A percentile compares a stretch with the other conserved stretches of the same genome.
phyloP scores from a whole-genome alignment of 306 rosid species.

The Cucumis melo region DNA sequence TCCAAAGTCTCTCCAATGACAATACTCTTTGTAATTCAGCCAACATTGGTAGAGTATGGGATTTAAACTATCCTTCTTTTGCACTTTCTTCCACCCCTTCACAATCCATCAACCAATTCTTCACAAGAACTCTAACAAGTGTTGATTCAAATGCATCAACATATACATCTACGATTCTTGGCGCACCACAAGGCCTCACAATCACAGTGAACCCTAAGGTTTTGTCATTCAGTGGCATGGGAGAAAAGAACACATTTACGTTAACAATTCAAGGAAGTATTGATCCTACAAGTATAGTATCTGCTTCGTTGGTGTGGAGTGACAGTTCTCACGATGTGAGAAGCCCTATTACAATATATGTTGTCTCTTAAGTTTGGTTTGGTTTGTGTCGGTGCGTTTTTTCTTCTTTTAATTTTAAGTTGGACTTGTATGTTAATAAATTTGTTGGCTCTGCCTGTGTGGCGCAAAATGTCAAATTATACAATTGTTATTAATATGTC shows the following conservation, averaged over 20 bases:
- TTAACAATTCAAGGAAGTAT: neutral
- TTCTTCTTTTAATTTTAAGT: neutral
- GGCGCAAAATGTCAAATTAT: too few species aligned
- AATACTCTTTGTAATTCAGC: slow-evolving; percentile 1
- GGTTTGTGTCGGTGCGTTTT: neutral
- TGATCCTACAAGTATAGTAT: neutral
- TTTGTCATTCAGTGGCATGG: neutral
- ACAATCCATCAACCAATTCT: neutral
- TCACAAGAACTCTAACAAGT: slow-evolving; percentile 20
- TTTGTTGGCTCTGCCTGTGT: too few species aligned
- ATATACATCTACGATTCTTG: neutral
- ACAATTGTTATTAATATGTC: too few species aligned
- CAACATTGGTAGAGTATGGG: neutral
- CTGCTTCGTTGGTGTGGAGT: neutral
- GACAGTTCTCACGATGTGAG: neutral
- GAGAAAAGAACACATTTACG: neutral
- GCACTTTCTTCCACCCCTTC: slow-evolving; percentile 1
- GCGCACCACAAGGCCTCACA: neutral
- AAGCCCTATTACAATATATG: neutral
- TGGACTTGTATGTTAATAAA: too few species aligned
- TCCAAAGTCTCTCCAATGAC: slow-evolving; percentile 12
- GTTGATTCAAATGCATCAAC: slow-evolving; percentile 7
- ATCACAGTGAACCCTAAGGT: neutral
- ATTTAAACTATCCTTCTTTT: slow-evolving; percentile 35
- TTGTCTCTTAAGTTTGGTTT: neutral